Percentiles rank a stretch among this genome's conserved stretches.
These are phyloP conservation scores for Schoenoplectus triqueter DNA, from an alignment of 202 grass and related monocot species.

Conservation along the genomic window DNA sequence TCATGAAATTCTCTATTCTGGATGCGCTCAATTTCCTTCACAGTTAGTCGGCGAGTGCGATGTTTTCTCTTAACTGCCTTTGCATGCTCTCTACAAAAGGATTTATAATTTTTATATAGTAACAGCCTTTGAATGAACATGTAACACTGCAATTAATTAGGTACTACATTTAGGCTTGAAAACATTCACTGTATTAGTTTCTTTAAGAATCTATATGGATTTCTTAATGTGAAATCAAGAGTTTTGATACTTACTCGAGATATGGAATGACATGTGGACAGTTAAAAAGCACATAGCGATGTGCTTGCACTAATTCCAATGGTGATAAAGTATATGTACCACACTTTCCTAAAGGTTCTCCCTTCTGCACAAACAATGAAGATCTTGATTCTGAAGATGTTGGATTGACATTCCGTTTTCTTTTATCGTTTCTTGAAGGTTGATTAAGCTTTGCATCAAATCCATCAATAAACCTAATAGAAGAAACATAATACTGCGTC, in stretches of 20 bases:
- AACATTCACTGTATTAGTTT: neutral
- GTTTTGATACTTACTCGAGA: slow-evolving; percentile 20
- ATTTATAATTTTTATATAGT: neutral
- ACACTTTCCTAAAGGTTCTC: slow-evolving; percentile 1
- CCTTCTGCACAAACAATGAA: neutral
- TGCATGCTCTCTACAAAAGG: slow-evolving; percentile 25
- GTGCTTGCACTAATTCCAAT: slow-evolving; percentile 31
- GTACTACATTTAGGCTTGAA: too few relatives aligned
- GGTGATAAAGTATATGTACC: neutral
- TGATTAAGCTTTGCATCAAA: neutral
- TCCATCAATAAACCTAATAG: neutral
- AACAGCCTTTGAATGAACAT: too few relatives aligned
- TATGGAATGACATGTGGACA: slow-evolving; percentile 19
- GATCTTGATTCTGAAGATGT: neutral
- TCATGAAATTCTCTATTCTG: slow-evolving; percentile 37
- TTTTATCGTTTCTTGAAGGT: neutral
- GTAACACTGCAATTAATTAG: too few relatives aligned
- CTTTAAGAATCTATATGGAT: neutral
- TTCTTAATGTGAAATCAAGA: too few relatives aligned
- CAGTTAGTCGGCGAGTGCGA: neutral
- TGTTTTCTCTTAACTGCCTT: slow-evolving; percentile 17
- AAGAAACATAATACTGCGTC: neutral
- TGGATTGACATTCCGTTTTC: neutral
- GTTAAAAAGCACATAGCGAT: slow-evolving; percentile 47
- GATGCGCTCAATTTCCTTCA: neutral